Base-by-base conservation (phyloP, 192 early-diverging fungal genomes). In the Coemansia sp. region DNA sequence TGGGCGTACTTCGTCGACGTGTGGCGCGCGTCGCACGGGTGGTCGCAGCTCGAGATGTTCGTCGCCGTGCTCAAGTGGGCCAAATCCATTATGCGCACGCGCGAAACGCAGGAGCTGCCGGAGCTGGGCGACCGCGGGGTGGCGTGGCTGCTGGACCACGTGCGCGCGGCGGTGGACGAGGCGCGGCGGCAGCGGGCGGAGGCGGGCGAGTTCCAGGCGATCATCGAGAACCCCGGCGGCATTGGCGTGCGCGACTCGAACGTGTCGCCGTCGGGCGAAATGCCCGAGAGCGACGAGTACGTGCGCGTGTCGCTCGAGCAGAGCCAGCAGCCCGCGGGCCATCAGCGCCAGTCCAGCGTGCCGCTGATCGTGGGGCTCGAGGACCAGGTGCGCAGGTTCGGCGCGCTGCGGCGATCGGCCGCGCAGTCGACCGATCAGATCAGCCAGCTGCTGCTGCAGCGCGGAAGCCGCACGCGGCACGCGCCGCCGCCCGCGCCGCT, bases 11-110 rank as follows among this genome's bases (percentile, higher is more conserved):
- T 77, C 38, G 35, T 70, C 9, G 67, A 69, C 9, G 41, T 77
- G 37, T 77, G 73, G 73, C 60, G 51, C 2, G 66, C 67, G 9
- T 58, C 63, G 26, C 43, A 47, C 17, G 73, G 73, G 0, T 77
- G 73, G 73, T 51, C 56, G 2, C 63, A 69, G 52, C 43, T 65
- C n/a, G 73, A 77, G 21, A 64, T 77, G 66, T 70, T 77, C 29
- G 56, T 62, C 8, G 55, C 62, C 0, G 51, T 53, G 67, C 58
- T 70, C 31, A 69, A 58, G 17, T 77, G 73, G 73, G 58, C 73
- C 11, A 56, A 66, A 29, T 70, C 67, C 4, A 60, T 70, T 1
- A 65, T 58, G 31, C 65, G 58, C 22, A 55, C 67, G 1, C 55
- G 50, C 39, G 66, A 40, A 14, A 8, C 63, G 5, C 37, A 34